phyloP scores from a whole-genome alignment of 768 basidiomycete species.

The Pulveroboletus sp. region DNA sequence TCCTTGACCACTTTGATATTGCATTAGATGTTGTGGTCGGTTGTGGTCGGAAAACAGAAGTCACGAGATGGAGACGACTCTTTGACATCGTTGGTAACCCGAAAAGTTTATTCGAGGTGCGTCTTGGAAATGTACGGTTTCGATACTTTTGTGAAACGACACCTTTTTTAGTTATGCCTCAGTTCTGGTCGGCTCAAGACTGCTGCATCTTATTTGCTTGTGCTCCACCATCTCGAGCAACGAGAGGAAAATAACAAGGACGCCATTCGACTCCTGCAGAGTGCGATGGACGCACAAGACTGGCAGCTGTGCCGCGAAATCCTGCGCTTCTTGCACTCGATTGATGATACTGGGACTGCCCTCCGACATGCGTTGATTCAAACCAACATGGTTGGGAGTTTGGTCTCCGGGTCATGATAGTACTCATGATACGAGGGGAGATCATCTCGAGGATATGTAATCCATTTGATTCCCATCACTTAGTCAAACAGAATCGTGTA shows the following conservation, averaged over 20 bases:
- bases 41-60: slow-evolving; percentile 95
- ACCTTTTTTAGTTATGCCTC: slow-evolving; percentile 68
- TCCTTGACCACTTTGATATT: slow-evolving; percentile 92
- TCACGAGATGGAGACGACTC: slow-evolving; percentile 83
- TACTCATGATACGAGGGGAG: background rate
- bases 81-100: slow-evolving; percentile 93
- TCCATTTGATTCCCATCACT: background rate
- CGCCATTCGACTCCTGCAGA: slow-evolving; percentile 74
- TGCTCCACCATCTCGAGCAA: slow-evolving; percentile 91
- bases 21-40: slow-evolving; percentile 91
- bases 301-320: slow-evolving; percentile 93
- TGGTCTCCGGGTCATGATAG: background rate
- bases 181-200: slow-evolving; percentile 72
- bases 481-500: too few species aligned
- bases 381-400: slow-evolving; percentile 35
- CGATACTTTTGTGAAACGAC: background rate
- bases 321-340: slow-evolving; percentile 86
- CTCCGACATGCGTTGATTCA: slow-evolving; percentile 60
- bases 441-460: background rate
- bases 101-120: slow-evolving; percentile 85
- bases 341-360: slow-evolving; percentile 81
- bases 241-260: slow-evolving; percentile 75
- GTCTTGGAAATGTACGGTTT: slow-evolving; percentile 7
- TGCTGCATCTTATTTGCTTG: slow-evolving; percentile 89
- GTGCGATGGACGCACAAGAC: slow-evolving; percentile 74